phyloP scores from a whole-genome alignment of 768 basidiomycete species.

The Cubamyces sp. region DNA sequence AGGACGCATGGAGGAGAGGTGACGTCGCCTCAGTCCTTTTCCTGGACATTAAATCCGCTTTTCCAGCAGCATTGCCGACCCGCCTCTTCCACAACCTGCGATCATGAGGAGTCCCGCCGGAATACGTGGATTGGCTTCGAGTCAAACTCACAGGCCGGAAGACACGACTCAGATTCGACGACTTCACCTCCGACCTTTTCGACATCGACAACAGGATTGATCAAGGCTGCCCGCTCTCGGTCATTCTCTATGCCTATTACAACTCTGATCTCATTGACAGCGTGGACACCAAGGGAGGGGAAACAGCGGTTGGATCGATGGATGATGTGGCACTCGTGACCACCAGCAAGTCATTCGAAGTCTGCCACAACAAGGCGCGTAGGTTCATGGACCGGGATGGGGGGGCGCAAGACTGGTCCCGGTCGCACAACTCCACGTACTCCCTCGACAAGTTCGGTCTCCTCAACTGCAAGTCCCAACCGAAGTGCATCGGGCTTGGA shows the following conservation, averaged over 20 bases:
- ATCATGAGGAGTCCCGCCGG: slow-evolving; percentile 17
- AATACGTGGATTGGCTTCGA: slow-evolving; percentile 23
- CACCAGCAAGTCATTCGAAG: slow-evolving; percentile 6
- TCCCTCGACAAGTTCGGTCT: slow-evolving; percentile 28
- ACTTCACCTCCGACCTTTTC: slow-evolving; percentile 27
- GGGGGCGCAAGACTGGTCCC: slow-evolving; percentile 36
- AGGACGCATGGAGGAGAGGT: slow-evolving; percentile 27
- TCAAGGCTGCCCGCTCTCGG: slow-evolving; percentile 39
- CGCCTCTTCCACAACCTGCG: slow-evolving; percentile 25
- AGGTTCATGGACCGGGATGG: slow-evolving; percentile 22
- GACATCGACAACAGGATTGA: slow-evolving; percentile 33
- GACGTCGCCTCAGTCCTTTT: slow-evolving; percentile 37
- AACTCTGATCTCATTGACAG: slow-evolving; percentile 32
- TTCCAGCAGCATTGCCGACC: slow-evolving; percentile 16
- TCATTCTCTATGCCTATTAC: slow-evolving; percentile 37
- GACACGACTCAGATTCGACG: slow-evolving; percentile 32
- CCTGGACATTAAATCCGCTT: slow-evolving; percentile 41
- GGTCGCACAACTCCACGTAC: slow-evolving; percentile 33
- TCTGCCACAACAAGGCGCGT: slow-evolving; percentile 8
- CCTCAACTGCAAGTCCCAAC: slow-evolving; percentile 4
- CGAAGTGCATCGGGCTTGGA: slow-evolving; percentile 1
- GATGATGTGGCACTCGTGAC: slow-evolving; percentile 26
- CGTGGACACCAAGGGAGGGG: slow-evolving; percentile 17
- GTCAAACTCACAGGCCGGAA: slow-evolving; percentile 22
- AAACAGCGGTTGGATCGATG: slow-evolving; percentile 18